Conservation (phyloP, 75 land plant genomes). For the Sequoia sempervirens region DNA sequence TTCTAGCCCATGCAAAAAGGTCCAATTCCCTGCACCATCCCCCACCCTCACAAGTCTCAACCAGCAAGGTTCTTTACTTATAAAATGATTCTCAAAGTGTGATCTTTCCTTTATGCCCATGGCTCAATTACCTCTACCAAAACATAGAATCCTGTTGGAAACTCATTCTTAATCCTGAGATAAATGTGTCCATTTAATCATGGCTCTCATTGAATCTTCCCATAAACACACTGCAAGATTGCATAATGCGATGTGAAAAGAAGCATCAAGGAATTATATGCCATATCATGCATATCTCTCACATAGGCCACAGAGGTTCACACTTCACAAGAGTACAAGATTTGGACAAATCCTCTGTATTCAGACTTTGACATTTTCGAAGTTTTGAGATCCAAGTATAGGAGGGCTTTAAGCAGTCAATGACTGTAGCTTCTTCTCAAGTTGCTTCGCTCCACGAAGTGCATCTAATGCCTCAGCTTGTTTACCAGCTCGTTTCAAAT, state of each 20-base stretch:
- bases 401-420: slow-evolving; percentile 11
- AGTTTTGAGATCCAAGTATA: background rate
- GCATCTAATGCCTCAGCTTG: slow-evolving; percentile 86
- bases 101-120: background rate
- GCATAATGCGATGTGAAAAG: background rate
- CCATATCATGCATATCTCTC: background rate
- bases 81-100: background rate
- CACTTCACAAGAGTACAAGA: background rate
- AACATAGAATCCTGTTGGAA: background rate
- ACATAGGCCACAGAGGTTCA: background rate
- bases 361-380: no score
- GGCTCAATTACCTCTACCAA: background rate
- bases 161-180: background rate
- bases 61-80: background rate
- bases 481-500: slow-evolving; percentile 78
- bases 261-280: background rate
- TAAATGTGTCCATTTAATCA: background rate
- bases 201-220: background rate
- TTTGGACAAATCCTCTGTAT: background rate
- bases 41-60: background rate
- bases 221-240: background rate
- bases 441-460: slow-evolving; percentile 69
- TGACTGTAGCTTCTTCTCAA: slow-evolving; percentile 72
- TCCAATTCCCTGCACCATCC: background rate
- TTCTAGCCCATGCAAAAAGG: background rate